Evolutionary conservation across 257 asterid genomes (phyloP), one percentile per base, ranked within the genome.

Genomic region (Plectranthus barbatus): DNA sequence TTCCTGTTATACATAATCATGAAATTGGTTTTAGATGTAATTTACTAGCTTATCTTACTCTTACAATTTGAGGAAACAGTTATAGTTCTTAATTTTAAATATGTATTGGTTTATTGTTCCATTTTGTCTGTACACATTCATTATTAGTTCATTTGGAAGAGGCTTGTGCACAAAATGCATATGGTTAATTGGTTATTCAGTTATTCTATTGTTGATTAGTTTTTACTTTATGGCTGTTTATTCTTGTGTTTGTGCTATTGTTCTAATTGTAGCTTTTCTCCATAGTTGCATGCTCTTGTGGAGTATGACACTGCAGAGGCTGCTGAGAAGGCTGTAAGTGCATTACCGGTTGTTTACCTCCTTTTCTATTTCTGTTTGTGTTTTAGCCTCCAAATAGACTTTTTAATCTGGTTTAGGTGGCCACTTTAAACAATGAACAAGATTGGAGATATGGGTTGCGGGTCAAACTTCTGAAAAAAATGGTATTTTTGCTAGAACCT

Each of bases 401-500:
- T 60, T 58, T 48, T 46, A 33, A 64, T 70, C 68, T 58, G 47
- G 51, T 68, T 49, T 75, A 92, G 99, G 99, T 70, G 72, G 82
- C 82, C 68, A 71, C 78, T 29, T 70, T 93, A 69, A 90, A 93
- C 79, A 79, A 93, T 51, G 96, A 87, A 75, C 95, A 93, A 65
- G 97, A 93, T 81, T 93, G 99, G 99, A 80, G 97, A 81, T 83
- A 77, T 47, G 99, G 99, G 45, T 76, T 90, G 83, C 84, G 99
- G 67, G 99, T 93, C 67, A 93, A 93, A 75, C 96, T 87, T 75
- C 86, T 93, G 24, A 84, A 77, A 67, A 87, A 83, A 81, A 34
- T 29, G 88, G 99, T 93, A 80, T 56, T 53, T 48, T 42, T 67
- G 68, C n/a, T 34, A 56, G 61, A 36, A 15, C 47, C 42, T 40